Percentiles rank a stretch among this genome's conserved stretches.
phyloP scores from a whole-genome alignment of 805 yeast genomes.

The Saturnispora besseyi region DNA sequence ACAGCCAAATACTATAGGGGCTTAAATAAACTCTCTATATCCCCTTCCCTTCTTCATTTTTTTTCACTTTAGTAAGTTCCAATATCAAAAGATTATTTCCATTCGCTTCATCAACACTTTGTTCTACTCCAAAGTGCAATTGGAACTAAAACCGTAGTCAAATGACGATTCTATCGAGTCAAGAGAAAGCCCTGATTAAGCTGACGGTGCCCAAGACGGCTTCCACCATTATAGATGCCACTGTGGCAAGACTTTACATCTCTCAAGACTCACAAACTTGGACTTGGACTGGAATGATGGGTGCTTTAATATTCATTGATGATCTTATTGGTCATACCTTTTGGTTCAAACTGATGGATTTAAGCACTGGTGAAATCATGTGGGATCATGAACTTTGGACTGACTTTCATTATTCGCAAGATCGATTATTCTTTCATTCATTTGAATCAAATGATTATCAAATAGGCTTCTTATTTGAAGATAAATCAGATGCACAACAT shows the following conservation, averaged over 20 bases:
- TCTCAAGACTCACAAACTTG: slow-evolving; percentile 75
- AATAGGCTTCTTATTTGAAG: slow-evolving; percentile 84
- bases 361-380: slow-evolving; percentile 62
- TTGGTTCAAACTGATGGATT: slow-evolving; percentile 79
- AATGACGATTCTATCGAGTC: slow-evolving; percentile 34
- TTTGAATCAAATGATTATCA: slow-evolving; percentile 88
- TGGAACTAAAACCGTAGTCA: neutral
- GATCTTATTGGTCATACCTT: slow-evolving; percentile 92
- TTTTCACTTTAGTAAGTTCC: neutral
- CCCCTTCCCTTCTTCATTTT: neutral
- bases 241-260: slow-evolving; percentile 81
- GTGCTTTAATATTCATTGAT: slow-evolving; percentile 81
- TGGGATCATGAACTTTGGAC: slow-evolving; percentile 97
- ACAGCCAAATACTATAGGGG: too few species aligned
- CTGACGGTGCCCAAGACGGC: slow-evolving; percentile 81
- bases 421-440: slow-evolving; percentile 87
- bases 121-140: neutral
- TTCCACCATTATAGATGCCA: slow-evolving; percentile 81
- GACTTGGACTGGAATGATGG: slow-evolving; percentile 82
- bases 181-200: slow-evolving; percentile 84
- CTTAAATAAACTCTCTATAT: neutral
- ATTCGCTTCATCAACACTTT: neutral
- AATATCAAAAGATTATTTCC: neutral
- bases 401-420: slow-evolving; percentile 85
- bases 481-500: slow-evolving; percentile 77